A percentile compares a stretch with the other conserved stretches of the same genome.
Conservation (phyloP, 148 eudicot genomes). For the Vaccinium corymbosum region DNA sequence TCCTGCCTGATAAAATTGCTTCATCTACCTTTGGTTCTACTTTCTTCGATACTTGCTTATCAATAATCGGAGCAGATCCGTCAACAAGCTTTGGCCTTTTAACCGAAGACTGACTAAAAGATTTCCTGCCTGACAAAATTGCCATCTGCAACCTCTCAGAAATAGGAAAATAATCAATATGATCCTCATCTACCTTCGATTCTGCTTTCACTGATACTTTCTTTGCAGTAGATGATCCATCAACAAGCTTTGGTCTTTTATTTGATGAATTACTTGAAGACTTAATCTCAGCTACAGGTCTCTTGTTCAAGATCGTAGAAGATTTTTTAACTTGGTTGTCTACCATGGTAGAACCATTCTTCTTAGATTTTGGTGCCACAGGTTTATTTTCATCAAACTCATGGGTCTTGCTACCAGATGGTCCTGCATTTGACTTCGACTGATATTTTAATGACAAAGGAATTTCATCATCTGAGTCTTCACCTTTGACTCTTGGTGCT, state of each 20-base stretch:
- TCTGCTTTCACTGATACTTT: slow-evolving; percentile 51
- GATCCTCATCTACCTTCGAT: slow-evolving; percentile 40
- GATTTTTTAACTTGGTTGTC: slow-evolving; percentile 41
- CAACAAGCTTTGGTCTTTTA: slow-evolving; percentile 59
- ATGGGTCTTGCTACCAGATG: slow-evolving; percentile 34
- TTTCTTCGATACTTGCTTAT: slow-evolving; percentile 51
- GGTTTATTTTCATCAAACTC: slow-evolving; percentile 55
- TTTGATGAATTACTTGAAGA: slow-evolving; percentile 44
- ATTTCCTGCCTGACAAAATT: slow-evolving; percentile 29
- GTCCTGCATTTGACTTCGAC: slow-evolving; percentile 38
- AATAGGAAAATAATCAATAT: slow-evolving; percentile 61
- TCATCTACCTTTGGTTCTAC: slow-evolving; percentile 43
- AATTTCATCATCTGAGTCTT: slow-evolving; percentile 75
- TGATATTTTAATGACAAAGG: slow-evolving; percentile 57
- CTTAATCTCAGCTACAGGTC: slow-evolving; percentile 44
- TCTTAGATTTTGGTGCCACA: slow-evolving; percentile 39
- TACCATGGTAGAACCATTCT: slow-evolving; percentile 60
- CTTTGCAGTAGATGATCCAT: slow-evolving; percentile 44
- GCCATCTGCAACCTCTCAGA: slow-evolving; percentile 66
- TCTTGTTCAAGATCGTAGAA: slow-evolving; percentile 47
- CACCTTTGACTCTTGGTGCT: slow-evolving; percentile 32
- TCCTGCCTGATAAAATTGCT: slow-evolving; percentile 26
- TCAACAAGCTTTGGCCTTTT: slow-evolving; percentile 62
- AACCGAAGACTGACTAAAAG: slow-evolving; percentile 44
- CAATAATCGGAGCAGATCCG: slow-evolving; percentile 39